Percentiles rank a stretch among this genome's conserved stretches.
These are phyloP conservation scores for Oryza rufipogon DNA, from an alignment of 176 grass and related monocot genomes.

Conservation along the genomic window DNA sequence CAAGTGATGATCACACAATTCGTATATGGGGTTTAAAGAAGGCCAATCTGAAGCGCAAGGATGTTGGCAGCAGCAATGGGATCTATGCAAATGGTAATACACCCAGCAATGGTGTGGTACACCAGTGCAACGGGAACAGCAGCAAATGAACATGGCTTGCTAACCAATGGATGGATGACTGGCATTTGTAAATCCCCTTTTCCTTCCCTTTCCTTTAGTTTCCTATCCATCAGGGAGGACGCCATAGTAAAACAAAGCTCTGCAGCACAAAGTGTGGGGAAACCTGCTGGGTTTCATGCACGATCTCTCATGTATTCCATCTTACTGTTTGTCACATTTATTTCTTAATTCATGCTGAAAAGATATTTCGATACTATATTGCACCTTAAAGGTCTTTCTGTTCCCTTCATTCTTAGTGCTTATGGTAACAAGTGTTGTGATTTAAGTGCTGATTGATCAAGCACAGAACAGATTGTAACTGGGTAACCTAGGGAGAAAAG, in stretches of 20 bases:
- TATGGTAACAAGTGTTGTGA: neutral
- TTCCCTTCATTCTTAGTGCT: neutral
- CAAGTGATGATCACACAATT: constrained; percentile 78
- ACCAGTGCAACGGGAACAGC: constrained; percentile 78
- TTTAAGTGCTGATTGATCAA: neutral
- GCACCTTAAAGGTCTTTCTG: constrained; percentile 8
- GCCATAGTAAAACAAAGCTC: neutral
- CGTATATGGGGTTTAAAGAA: constrained; percentile 82
- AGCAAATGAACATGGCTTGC: constrained; percentile 51
- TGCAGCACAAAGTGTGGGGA: constrained; percentile 47
- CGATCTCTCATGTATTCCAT: constrained; percentile 48
- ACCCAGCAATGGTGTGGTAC: constrained; percentile 59
- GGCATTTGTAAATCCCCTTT: constrained; percentile 65
- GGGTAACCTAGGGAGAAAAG: neutral
- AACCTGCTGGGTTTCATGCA: constrained; percentile 52
- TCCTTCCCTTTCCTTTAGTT: constrained; percentile 39
- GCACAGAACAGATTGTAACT: neutral
- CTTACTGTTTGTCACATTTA: constrained; percentile 55
- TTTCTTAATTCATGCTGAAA: constrained; percentile 71
- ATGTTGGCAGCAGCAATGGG: constrained; percentile 45
- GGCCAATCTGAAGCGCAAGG: constrained; percentile 60
- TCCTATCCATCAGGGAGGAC: neutral
- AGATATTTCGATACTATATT: constrained; percentile 45
- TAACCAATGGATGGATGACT: constrained; percentile 28
- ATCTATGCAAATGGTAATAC: constrained; percentile 48